These are phyloP conservation scores for Toxoplasma gondii DNA, from an alignment of 169 alveolate genomes.

Conservation along the genomic window DNA sequence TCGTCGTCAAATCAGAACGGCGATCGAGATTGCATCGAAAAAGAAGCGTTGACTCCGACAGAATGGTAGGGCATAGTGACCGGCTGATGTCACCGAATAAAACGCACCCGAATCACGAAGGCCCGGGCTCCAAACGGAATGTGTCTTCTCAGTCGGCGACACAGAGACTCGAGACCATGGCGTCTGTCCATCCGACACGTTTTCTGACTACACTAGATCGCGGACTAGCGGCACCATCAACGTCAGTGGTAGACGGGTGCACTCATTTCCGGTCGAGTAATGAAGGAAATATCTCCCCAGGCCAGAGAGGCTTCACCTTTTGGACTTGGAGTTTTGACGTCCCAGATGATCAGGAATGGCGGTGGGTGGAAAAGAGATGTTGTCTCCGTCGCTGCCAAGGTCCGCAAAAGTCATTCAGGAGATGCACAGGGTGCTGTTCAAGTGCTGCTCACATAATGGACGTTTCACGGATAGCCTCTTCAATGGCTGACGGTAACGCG, in stretches of 20 bases:
- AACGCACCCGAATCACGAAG: too few species aligned
- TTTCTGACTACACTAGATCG: too few species aligned
- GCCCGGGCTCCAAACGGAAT: too few species aligned
- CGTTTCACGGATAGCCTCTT: not conserved
- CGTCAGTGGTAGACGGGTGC: not conserved
- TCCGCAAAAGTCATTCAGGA: not conserved
- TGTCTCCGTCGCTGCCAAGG: not conserved
- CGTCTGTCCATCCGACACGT: too few species aligned
- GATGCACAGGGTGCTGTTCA: constrained; percentile 15
- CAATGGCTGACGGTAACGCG: not conserved
- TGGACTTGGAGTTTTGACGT: constrained; percentile 8
- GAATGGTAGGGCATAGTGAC: too few species aligned
- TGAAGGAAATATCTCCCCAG: not conserved
- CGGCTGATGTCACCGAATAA: too few species aligned
- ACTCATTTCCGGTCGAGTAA: not conserved
- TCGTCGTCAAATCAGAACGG: not conserved
- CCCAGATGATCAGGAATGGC: constrained; percentile 9
- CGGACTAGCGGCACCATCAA: not conserved
- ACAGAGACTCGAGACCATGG: too few species aligned
- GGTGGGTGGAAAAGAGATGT: not conserved
- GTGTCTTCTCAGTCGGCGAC: too few species aligned
- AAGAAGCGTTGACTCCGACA: not conserved
- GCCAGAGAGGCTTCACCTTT: not conserved
- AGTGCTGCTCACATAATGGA: too few species aligned
- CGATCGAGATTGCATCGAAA: not conserved